Percentiles rank a stretch among this genome's conserved stretches.
Evolutionary conservation across 352 stramenopile genomes (phyloP).

Genomic region (Phytophthora sansomeana): DNA sequence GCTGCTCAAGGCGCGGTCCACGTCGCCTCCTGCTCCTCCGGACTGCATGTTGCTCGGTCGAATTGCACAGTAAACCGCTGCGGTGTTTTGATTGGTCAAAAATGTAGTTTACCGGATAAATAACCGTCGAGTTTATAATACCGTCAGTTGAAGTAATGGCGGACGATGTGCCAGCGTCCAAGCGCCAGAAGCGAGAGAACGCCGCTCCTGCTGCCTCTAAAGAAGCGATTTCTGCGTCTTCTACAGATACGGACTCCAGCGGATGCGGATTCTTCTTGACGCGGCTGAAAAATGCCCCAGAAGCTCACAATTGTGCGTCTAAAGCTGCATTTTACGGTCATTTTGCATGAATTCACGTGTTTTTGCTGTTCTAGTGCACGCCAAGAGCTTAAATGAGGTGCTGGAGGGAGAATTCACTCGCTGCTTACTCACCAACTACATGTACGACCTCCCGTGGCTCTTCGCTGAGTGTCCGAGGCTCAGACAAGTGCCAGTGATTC

Average conservation of each 20-base stretch:
- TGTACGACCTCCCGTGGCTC: constrained; percentile 81
- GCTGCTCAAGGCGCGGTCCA: constrained; percentile 81
- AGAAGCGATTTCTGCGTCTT: background rate
- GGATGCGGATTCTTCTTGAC: constrained; percentile 49
- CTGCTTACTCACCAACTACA: constrained; percentile 87
- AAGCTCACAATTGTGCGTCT: constrained; percentile 56
- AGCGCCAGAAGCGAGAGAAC: constrained; percentile 37
- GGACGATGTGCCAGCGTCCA: constrained; percentile 18
- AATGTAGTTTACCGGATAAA: background rate
- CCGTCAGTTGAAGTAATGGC: constrained; percentile 35
- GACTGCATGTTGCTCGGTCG: no score
- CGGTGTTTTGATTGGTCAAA: background rate
- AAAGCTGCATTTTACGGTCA: background rate
- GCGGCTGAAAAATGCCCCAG: constrained; percentile 40
- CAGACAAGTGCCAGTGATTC: constrained; percentile 65
- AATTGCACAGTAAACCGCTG: background rate
- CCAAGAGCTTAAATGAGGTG: constrained; percentile 55
- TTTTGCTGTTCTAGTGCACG: constrained; percentile 38
- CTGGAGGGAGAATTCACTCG: constrained; percentile 65
- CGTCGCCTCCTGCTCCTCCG: constrained; percentile 56
- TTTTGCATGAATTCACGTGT: background rate
- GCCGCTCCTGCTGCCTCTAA: background rate
- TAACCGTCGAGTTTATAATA: background rate
- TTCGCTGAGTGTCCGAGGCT: constrained; percentile 70
- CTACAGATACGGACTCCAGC: background rate